Evolutionary conservation across 768 basidiomycete genomes (phyloP), one percentile per base, ranked within the genome.

Genomic region (Phaffia tasmanica): DNA sequence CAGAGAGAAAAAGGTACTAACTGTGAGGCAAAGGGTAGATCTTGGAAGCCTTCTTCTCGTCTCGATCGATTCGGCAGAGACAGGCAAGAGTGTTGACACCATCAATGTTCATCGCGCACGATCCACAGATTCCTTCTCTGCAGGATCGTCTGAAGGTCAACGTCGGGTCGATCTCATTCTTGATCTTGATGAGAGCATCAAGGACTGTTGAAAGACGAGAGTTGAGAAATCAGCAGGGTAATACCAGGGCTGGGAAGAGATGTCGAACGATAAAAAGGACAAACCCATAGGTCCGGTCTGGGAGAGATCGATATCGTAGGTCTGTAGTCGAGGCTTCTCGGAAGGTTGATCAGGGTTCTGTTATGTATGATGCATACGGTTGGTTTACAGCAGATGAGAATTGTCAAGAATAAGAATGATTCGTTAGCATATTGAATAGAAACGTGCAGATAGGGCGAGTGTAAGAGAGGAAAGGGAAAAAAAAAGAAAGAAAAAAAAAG

Each of bases 21-120:
- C 94, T 97, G 80, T 98, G 94, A 18, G 94, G 94, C 30, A 99
- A 82, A 27, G 94, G 94, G 77, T 99, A 99, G 71, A 99, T 85
- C 82, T 97, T 98, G 71, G 83, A 78, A 72, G 87, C 85, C 76
- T 87, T 88, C 67, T 72, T 73, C 21, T 78, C 72, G 68, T 83
- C 81, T 72, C 91, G 81, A 79, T 94, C 89, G 73, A 98, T 98
- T 62, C 92, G 82, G 81, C 93, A 97, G 63, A 98, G 81, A 78
- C 95, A 99, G 14, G 94, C 93, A 68, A 99, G 85, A 3, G 95
- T 98, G 81, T 99, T 99, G 67, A 77, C 76, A 69, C 94, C 94
- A 76, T 98, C 86, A 75, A 99, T 88, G 81, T 99, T 99, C 93
- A 99, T 95, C 62, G 94, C 93, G 76, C 94, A 98, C 6, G 89